These are phyloP conservation scores for Fraxinus floribunda DNA, from an alignment of 305 asterid genomes.

Conservation along the genomic window DNA sequence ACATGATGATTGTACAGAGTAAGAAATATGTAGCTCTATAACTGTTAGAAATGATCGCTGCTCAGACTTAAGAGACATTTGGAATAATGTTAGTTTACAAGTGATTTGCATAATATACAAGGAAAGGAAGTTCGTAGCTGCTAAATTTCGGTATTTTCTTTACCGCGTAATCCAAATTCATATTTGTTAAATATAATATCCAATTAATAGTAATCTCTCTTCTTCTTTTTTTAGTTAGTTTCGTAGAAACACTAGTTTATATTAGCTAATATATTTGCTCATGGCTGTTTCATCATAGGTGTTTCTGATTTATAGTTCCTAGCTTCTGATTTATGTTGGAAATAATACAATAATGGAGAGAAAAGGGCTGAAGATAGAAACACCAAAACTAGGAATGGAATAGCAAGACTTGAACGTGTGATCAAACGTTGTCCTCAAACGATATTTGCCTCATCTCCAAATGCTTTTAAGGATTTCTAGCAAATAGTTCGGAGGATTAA, in stretches of 20 bases:
- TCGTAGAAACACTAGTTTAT: neutral
- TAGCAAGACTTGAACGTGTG: neutral
- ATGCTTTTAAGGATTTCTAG: neutral
- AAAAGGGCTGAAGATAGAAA: neutral
- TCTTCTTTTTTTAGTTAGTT: neutral
- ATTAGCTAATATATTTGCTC: neutral
- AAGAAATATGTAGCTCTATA: neutral
- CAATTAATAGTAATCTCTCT: neutral
- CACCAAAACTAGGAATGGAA: neutral
- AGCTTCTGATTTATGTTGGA: neutral
- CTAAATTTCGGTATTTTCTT: neutral
- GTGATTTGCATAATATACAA: neutral
- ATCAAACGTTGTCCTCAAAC: neutral
- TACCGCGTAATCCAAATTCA: neutral
- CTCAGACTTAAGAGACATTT: neutral
- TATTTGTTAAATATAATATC: neutral
- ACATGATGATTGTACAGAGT: constrained; percentile 8
- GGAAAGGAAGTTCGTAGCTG: neutral
- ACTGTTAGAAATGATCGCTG: neutral
- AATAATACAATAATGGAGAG: neutral
- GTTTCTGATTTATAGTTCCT: neutral
- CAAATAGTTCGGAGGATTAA: neutral
- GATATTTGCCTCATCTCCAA: neutral
- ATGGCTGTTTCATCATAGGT: neutral
- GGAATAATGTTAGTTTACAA: neutral